A percentile compares a stretch with the other conserved stretches of the same genome.
These are phyloP conservation scores for Pseudopithomyces chartarum DNA, from an alignment of 2,329 filamentous ascomycete genomes.

Conservation along the genomic window DNA sequence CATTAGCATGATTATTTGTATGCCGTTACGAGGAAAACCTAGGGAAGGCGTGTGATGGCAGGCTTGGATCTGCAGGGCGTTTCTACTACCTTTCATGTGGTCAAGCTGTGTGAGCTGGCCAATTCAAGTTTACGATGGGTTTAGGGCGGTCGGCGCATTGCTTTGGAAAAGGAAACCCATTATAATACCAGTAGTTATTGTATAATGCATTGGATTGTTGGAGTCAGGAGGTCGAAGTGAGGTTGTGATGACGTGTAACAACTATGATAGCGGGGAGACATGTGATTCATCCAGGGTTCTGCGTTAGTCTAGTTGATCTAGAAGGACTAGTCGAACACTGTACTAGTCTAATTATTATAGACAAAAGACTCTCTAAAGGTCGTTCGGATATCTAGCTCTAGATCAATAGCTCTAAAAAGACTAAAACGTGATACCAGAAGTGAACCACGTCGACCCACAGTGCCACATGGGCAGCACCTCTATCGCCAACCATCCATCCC, in stretches of 20 bases:
- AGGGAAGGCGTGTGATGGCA: background rate
- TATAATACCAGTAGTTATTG: background rate
- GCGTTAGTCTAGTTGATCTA: background rate
- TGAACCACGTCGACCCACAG: conserved; percentile 67
- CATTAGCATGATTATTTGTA: background rate
- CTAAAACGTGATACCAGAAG: conserved; percentile 56
- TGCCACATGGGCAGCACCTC: conserved; percentile 62
- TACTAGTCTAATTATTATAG: background rate
- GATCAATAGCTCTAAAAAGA: background rate
- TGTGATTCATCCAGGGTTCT: background rate
- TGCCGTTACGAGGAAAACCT: background rate
- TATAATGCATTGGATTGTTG: background rate
- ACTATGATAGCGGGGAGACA: no score
- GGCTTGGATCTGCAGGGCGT: background rate
- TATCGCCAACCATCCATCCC: conserved; percentile 73
- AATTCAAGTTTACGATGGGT: background rate
- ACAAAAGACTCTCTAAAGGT: background rate
- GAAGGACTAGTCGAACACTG: background rate
- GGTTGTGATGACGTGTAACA: no score
- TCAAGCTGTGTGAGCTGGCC: background rate
- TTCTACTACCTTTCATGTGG: background rate
- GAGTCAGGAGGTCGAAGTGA: background rate
- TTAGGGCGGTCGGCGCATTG: background rate
- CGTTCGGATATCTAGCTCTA: background rate
- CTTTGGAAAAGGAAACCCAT: background rate